Evolutionary conservation across 345 rosid genomes (phyloP).

Genomic region (Linum tenue): DNA sequence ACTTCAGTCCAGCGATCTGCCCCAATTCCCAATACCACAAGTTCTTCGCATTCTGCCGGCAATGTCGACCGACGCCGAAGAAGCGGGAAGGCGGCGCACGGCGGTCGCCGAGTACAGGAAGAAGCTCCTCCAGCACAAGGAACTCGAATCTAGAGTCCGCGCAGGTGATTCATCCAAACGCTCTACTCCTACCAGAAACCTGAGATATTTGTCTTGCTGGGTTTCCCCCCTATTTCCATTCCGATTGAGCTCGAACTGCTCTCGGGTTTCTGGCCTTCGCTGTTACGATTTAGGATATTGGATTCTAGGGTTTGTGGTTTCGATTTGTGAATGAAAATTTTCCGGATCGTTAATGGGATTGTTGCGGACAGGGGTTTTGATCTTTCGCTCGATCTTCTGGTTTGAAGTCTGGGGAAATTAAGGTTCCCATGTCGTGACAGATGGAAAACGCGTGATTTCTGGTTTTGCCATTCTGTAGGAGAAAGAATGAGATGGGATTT

Average conservation of each 20-base stretch:
- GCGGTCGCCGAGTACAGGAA: constrained; percentile 79
- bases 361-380: neutral
- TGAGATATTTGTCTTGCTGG: neutral
- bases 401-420: neutral
- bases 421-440: neutral
- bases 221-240: neutral
- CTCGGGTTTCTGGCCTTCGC: neutral
- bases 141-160: constrained; percentile 74
- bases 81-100: constrained; percentile 50
- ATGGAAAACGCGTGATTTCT: neutral
- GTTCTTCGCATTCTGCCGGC: neutral
- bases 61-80: constrained; percentile 45
- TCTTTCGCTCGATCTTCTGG: no score
- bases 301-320: neutral
- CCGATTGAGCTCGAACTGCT: neutral
- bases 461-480: no score
- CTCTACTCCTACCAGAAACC: no score
- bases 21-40: no score
- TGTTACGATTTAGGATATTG: neutral
- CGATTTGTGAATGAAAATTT: neutral
- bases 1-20: no score
- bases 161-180: constrained; percentile 34
- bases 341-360: neutral
- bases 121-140: constrained; percentile 87
- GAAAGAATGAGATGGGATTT: no score